Base-by-base conservation (phyloP, 1,139 yeast species). In the Geotrichum candidum region DNA sequence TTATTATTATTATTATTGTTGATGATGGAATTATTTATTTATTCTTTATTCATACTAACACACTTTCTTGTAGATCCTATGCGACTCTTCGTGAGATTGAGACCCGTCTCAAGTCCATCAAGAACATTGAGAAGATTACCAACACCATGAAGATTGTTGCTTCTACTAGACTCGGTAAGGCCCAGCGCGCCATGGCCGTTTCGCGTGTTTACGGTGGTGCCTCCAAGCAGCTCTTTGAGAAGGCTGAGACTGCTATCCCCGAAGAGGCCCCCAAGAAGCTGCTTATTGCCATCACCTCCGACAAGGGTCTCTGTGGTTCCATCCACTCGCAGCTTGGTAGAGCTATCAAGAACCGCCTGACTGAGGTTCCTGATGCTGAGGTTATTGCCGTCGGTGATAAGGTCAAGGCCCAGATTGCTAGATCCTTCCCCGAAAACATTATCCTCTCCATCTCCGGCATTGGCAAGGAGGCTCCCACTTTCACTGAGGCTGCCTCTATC, bases 141-240 rank as follows among this genome's bases (percentile, higher is more conserved):
- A 94, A 94, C 82, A 94, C 99, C 78, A 94, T 94, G 99, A 94
- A 92, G 84, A 88, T 95, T 79, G 99, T 94, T 73, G 99, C 99
- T 60, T 92, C 98, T 56, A 94, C 99, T 71, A 90, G 97, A 82
- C 85, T 94, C 77, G 84, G 85, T 77, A 91, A 90, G 81, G 99
- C 99, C 65, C 97, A 92, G 80, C 89, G 88, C 77, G 96, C 97
- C 68, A 94, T 92, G 94, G 81, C 83, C 70, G 84, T 90, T 61
- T 89, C 98, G 58, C 87, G 96, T 77, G 87, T 85, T 66, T 92
- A 90, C 83, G 87, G 88, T 76, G 82, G 83, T 72, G 84, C 94
- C 65, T 96, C 90, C 75, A 71, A 82, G 68, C 92, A 88, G 75
- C 90, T 94, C 72, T 89, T 81, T 78, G 80, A 83, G 71, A 85